phyloP scores from a whole-genome alignment of 106 monocot species.

The Alisma plantagoaquatica region DNA sequence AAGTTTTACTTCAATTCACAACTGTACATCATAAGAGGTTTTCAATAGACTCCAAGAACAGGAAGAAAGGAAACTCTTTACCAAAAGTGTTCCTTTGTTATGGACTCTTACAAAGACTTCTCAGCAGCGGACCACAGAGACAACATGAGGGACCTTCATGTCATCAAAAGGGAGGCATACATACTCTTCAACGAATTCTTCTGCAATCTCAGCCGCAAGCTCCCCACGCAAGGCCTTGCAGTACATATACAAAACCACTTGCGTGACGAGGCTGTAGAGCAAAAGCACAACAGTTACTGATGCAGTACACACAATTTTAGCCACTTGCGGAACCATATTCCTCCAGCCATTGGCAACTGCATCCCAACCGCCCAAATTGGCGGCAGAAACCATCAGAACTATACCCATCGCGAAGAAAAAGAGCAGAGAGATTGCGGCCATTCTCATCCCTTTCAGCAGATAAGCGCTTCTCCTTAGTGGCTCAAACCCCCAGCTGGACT shows the following conservation, averaged over 20 bases:
- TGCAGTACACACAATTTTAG: slow-evolving; percentile 23
- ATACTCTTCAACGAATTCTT: slow-evolving; percentile 47
- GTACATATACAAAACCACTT: slow-evolving; percentile 40
- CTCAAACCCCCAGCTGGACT: slow-evolving; percentile 27
- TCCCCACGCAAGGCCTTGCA: slow-evolving; percentile 61
- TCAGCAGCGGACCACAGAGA: slow-evolving; percentile 37
- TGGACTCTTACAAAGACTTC: too few species aligned
- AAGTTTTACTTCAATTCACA: too few species aligned
- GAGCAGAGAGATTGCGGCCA: slow-evolving; percentile 20
- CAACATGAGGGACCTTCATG: slow-evolving; percentile 39
- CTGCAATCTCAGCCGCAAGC: slow-evolving; percentile 47
- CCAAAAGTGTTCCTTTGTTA: too few species aligned
- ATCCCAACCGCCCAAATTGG: slow-evolving; percentile 3
- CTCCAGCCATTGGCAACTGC: neutral
- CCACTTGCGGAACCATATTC: slow-evolving; percentile 21
- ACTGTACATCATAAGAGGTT: too few species aligned
- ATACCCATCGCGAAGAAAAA: slow-evolving; percentile 27
- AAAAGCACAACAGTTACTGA: slow-evolving; percentile 22
- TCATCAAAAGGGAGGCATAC: slow-evolving; percentile 47
- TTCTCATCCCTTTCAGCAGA: slow-evolving; percentile 28
- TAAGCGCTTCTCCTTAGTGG: slow-evolving; percentile 28
- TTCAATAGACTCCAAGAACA: too few species aligned
- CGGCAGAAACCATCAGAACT: slow-evolving; percentile 22
- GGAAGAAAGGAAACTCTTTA: too few species aligned
- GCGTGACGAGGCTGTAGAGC: slow-evolving; percentile 29